These are phyloP conservation scores for Hirschfeldia incana DNA, from an alignment of 345 rosid species.

Conservation along the genomic window DNA sequence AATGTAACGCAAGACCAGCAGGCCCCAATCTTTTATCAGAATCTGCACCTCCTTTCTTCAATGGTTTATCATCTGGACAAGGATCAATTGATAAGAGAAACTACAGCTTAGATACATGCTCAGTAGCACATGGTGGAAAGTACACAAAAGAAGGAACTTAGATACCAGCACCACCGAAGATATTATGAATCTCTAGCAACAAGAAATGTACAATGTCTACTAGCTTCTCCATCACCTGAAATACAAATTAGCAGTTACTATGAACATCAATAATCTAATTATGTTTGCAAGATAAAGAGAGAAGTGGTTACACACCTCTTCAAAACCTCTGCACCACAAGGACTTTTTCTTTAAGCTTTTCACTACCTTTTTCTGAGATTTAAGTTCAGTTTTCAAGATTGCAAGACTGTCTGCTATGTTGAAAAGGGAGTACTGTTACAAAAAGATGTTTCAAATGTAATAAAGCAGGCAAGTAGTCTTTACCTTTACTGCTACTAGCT, in stretches of 20 bases:
- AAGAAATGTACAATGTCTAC: conserved; percentile 86
- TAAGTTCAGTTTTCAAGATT: conserved; percentile 66
- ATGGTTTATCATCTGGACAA: conserved; percentile 36
- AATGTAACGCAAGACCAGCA: conserved; percentile 86
- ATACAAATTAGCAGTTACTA: conserved; percentile 6
- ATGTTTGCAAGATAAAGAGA: not conserved
- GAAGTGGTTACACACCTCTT: conserved; percentile 55
- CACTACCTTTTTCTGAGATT: conserved; percentile 74
- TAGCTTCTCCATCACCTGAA: conserved; percentile 89
- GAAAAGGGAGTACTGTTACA: conserved; percentile 5
- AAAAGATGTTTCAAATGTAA: conserved; percentile 15
- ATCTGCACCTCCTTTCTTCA: conserved; percentile 37
- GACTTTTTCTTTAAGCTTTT: conserved; percentile 81
- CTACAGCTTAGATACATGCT: conserved; percentile 8
- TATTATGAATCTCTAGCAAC: conserved; percentile 76
- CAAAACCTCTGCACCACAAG: conserved; percentile 82
- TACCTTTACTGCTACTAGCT: conserved; percentile 55
- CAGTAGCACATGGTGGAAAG: conserved; percentile 16
- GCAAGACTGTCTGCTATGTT: conserved; percentile 56
- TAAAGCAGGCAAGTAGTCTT: not conserved
- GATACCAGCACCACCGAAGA: conserved; percentile 73
- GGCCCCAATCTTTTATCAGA: conserved; percentile 60
- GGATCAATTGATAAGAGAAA: conserved; percentile 19
- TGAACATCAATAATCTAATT: not conserved
- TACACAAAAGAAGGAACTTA: conserved; percentile 37